phyloP scores from a whole-genome alignment of 2,329 filamentous ascomycete species.

The Anthostomella pinea region DNA sequence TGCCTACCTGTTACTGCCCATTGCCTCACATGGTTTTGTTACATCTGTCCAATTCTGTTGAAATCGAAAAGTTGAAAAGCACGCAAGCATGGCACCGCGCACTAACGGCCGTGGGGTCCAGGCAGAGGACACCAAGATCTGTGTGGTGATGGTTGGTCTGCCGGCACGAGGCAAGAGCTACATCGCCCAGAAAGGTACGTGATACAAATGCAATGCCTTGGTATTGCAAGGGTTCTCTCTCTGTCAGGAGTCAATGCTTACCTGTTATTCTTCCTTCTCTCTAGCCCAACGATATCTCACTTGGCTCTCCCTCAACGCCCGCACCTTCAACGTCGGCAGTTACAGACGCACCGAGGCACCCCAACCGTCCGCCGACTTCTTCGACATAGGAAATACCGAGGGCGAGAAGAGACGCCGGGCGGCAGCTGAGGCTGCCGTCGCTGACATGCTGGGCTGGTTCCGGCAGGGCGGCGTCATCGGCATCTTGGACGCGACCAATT shows the following conservation, averaged over 20 bases:
- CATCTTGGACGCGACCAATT: slow-evolving; percentile 96
- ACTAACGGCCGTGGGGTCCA: slow-evolving; percentile 71
- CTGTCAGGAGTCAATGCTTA: too few species aligned
- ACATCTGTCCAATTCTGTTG: slow-evolving; percentile 4
- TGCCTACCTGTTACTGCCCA: slow-evolving; percentile 1
- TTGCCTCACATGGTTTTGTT: slow-evolving; percentile 25
- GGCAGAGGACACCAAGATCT: slow-evolving; percentile 95
- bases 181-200: slow-evolving; percentile 91
- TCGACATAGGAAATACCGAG: slow-evolving; percentile 85
- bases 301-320: slow-evolving; percentile 91
- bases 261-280: slow-evolving; percentile 5
- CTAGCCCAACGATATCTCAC: slow-evolving; percentile 87
- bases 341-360: slow-evolving; percentile 89
- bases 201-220: background rate
- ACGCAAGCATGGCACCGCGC: slow-evolving; percentile 34
- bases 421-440: slow-evolving; percentile 86
- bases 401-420: slow-evolving; percentile 85
- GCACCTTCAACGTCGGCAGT: slow-evolving; percentile 96
- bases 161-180: slow-evolving; percentile 95
- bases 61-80: slow-evolving; percentile 23
- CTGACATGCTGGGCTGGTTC: slow-evolving; percentile 96
- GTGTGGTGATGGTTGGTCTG: slow-evolving; percentile 97
- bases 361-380: slow-evolving; percentile 90
- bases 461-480: slow-evolving; percentile 76
- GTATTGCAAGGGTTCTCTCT: too few species aligned